phyloP scores from a whole-genome alignment of 176 grass and related monocot species.

The Triticum monococcum region DNA sequence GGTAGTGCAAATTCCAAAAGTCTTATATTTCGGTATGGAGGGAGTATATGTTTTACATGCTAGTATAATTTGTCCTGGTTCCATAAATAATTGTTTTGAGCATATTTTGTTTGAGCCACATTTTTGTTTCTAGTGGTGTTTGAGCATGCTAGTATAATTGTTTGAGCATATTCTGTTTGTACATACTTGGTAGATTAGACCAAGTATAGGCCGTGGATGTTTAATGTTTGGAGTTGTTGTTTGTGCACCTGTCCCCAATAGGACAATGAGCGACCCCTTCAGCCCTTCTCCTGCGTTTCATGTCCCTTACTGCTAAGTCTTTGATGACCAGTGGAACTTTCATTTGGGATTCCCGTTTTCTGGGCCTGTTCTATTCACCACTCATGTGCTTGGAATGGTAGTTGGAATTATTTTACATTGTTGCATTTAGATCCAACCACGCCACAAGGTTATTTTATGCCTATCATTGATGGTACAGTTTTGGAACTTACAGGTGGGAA shows the following conservation, averaged over 20 bases:
- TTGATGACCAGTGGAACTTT: neutral
- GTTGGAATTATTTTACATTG: neutral
- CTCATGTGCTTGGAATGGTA: neutral
- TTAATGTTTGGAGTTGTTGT: neutral
- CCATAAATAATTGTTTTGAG: neutral
- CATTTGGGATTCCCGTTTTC: neutral
- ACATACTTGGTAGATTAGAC: neutral
- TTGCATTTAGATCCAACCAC: neutral
- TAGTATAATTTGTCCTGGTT: neutral
- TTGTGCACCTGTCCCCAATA: neutral
- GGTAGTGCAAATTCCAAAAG: too few relatives aligned
- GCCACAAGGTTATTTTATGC: neutral
- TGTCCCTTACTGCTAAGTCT: neutral
- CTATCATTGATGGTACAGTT: constrained; percentile 10
- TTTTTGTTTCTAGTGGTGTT: neutral
- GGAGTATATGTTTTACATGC: neutral
- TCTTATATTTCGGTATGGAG: too few relatives aligned
- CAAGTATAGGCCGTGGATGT: neutral
- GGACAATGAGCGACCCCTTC: neutral
- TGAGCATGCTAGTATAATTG: neutral
- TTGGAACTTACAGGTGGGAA: constrained; percentile 38
- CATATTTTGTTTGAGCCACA: neutral
- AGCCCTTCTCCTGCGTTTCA: neutral
- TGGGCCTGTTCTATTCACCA: neutral
- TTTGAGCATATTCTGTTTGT: neutral